Base-by-base conservation (phyloP, 192 early-diverging fungal genomes). In the Radiomyces spectabilis region DNA sequence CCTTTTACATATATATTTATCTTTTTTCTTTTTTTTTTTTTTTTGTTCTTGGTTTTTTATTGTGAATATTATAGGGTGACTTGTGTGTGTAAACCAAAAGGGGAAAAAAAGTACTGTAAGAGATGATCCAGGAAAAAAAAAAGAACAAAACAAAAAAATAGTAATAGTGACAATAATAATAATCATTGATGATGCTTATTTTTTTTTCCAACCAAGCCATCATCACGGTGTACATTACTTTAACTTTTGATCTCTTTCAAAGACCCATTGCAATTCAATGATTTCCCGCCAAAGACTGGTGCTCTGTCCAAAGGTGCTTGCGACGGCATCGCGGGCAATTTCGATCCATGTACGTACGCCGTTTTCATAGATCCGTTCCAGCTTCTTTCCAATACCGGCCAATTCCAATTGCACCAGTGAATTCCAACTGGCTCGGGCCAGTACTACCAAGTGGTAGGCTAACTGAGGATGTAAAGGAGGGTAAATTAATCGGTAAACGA, bases 201-300 rank as follows among this genome's bases (percentile, higher is more conserved):
- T n/a, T n/a, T n/a, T n/a, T n/a, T n/a, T n/a, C n/a, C n/a, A n/a
- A n/a, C n/a, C n/a, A n/a, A n/a, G n/a, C n/a, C n/a, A n/a, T n/a
- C n/a, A n/a, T n/a, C n/a, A n/a, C n/a, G n/a, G n/a, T n/a, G n/a
- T n/a, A n/a, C 38, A 35, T 19, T 51, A 43, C 35, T 49, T 52
- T 13, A 65, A 39, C 41, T 59, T 57, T 39, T 65, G 63, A 21
- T 65, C 63, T 13, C 63, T 49, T 1, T 67, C 35, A 37, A 61
- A 61, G 3, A 67, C 51, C 65, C 65, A 67, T 54, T 67, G 45
- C 3, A 67, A 25, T 15, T 67, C 65, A 38, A 61, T 33, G 4
- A 67, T 46, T 19, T 67, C 65, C 29, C 63, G 51, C 53, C 55
- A 65, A 16, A 59, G 43, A 29, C 24, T 51, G 7, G 51, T 25